A percentile compares a stretch with the other conserved stretches of the same genome.
Evolutionary conservation across 306 rosid species (phyloP).

Genomic region (Leucaena leucocephala): DNA sequence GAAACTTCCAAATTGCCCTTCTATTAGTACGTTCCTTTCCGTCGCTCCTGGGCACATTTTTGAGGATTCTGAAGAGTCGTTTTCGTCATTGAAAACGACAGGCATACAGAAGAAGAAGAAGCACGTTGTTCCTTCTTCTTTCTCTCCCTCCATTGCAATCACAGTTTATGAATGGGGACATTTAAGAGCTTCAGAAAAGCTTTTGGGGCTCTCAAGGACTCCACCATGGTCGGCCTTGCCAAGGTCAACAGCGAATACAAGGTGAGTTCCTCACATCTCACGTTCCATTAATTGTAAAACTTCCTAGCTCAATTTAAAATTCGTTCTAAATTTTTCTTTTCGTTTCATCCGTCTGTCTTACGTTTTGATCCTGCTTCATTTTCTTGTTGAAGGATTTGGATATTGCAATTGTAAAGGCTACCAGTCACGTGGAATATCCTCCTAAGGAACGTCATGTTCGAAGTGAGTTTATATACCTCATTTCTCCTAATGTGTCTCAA

Average conservation of each 20-base stretch:
- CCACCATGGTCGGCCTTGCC: conserved; percentile 97
- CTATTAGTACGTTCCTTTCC: background rate
- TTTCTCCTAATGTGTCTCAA: background rate
- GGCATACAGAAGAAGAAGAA: conserved; percentile 42
- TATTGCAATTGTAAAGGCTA: conserved; percentile 89
- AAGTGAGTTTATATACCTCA: conserved; percentile 56
- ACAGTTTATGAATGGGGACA: conserved; percentile 64
- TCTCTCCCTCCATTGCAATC: conserved; percentile 40
- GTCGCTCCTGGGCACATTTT: conserved; percentile 47
- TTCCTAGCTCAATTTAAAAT: background rate
- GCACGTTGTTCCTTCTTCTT: conserved; percentile 45
- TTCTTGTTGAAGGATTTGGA: conserved; percentile 76
- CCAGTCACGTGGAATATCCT: conserved; percentile 92
- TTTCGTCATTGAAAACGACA: conserved; percentile 42
- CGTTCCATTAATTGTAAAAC: background rate
- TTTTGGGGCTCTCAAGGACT: conserved; percentile 94
- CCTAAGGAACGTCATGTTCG: conserved; percentile 97
- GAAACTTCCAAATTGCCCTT: conserved; percentile 41
- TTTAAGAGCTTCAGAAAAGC: conserved; percentile 89
- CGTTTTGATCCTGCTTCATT: conserved; percentile 23
- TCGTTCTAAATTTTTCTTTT: background rate
- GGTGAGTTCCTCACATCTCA: conserved; percentile 46
- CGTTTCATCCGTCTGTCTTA: background rate
- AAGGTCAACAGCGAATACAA: conserved; percentile 97
- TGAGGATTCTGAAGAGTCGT: conserved; percentile 39